Base-by-base conservation (phyloP, 2,329 filamentous ascomycete species). In the Achaetomium macrosporum region DNA sequence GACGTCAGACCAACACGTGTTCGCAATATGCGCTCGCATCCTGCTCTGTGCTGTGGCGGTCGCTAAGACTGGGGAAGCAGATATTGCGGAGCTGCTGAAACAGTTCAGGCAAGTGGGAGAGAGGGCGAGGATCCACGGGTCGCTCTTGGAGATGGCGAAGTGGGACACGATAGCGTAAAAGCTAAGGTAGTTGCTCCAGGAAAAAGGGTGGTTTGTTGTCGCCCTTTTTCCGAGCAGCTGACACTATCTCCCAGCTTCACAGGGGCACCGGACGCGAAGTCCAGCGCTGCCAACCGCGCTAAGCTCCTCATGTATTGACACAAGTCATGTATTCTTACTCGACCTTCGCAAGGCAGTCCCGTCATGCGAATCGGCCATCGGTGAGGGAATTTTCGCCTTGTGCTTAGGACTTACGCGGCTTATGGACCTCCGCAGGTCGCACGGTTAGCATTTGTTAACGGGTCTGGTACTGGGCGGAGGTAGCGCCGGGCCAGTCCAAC, bases 1-100 rank as follows among this genome's bases (percentile, higher is more conserved):
- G 61, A 58, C 60, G n/a, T 56, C 61, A 5, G 61, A 65, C 50
- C 63, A 65, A 52, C 60, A 65, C 50, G 62, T 62, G 20, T 65
- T 65, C 56, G 62, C 63, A 2, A 51, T 58, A 11, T 62, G 59
- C 29, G 62, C 59, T 2, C 44, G 61, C 25, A 36, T 65, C 13
- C 13, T 63, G 19, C 41, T 64, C 1, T 58, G 59, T 20, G 59
- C 60, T n/a, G 57, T 55, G 42, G 53, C 51, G 33, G 41, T 58
- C 31, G 40, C 35, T 7, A 42, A n/a, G 37, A 31, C 20, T n/a
- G 53, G 53, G 12, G 51, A 11, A 2, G 19, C 16, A 16, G 44
- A 9, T 31, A 35, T 61, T 7, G 42, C 5, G 33, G 56, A 30
- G 11, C 25, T 60, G 42, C 41, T 64, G 55, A 37, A 46, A 15